Evolutionary conservation across 768 basidiomycete species (phyloP).

Genomic region (Panaeolus papilionaceus): DNA sequence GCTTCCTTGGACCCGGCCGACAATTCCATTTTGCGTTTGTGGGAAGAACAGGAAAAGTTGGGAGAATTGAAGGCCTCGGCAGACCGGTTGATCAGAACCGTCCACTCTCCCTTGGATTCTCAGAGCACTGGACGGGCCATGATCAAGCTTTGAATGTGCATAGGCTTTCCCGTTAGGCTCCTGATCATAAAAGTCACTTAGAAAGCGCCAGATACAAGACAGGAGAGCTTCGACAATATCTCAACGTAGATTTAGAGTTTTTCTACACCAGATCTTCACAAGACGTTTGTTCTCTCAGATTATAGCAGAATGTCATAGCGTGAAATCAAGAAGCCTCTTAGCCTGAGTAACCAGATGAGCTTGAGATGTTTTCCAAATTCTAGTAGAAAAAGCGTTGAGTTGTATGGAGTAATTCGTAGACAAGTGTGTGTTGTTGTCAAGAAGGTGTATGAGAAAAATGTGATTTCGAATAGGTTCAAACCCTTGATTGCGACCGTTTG

Average conservation of each 20-base stretch:
- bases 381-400: neutral
- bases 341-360: neutral
- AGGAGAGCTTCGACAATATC: neutral
- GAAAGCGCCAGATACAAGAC: neutral
- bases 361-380: neutral
- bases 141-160: neutral
- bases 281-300: neutral
- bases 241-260: neutral
- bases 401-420: conserved; percentile 3
- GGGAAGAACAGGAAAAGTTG: neutral
- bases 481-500: conserved; percentile 11
- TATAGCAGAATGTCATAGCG: neutral
- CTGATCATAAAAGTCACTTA: neutral
- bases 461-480: neutral
- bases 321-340: neutral
- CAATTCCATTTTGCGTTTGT: neutral
- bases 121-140: no score
- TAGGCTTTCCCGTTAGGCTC: neutral
- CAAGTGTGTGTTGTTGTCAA: conserved; percentile 2
- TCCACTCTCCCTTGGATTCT: neutral
- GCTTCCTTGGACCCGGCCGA: neutral
- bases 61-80: neutral
- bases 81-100: neutral
- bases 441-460: neutral
- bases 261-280: neutral